Percentiles rank a stretch among this genome's conserved stretches.
phyloP scores from a whole-genome alignment of 331 rosid species.

The Quercus phellos region DNA sequence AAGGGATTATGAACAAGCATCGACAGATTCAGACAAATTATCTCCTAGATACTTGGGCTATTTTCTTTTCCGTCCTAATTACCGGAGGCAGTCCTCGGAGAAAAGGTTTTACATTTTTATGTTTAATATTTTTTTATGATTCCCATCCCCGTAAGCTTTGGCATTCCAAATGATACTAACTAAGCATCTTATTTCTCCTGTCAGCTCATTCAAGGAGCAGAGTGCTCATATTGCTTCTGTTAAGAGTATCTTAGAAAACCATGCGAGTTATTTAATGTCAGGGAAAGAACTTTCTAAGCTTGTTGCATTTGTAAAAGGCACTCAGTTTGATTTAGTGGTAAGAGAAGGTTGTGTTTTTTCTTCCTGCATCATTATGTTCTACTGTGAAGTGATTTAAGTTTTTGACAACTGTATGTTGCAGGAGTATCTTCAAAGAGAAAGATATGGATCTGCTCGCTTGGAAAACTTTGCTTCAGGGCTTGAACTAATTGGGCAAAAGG shows the following conservation, averaged over 20 bases:
- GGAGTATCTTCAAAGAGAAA: slow-evolving; percentile 95
- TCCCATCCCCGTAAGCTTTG: slow-evolving; percentile 2
- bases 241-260: slow-evolving; percentile 83
- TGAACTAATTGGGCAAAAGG: slow-evolving; percentile 87
- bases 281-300: slow-evolving; percentile 97
- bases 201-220: slow-evolving; percentile 77
- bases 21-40: slow-evolving; percentile 56
- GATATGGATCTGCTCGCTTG: slow-evolving; percentile 81
- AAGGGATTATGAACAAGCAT: slow-evolving; percentile 70
- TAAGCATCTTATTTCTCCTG: not conserved
- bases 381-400: slow-evolving; percentile 12
- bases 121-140: slow-evolving; percentile 13
- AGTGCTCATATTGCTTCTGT: slow-evolving; percentile 83
- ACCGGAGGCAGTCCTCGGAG: slow-evolving; percentile 59
- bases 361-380: slow-evolving; percentile 6
- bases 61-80: slow-evolving; percentile 71
- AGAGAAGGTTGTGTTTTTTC: slow-evolving; percentile 24
- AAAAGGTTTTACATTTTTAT: slow-evolving; percentile 47
- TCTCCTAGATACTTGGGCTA: slow-evolving; percentile 93
- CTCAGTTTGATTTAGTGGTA: slow-evolving; percentile 98
- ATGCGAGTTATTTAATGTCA: slow-evolving; percentile 92
- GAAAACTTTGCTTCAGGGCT: slow-evolving; percentile 93
- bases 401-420: slow-evolving; percentile 32
- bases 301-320: slow-evolving; percentile 95
- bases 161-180: slow-evolving; percentile 20